These are phyloP conservation scores for Fusarium annulatum DNA, from an alignment of 2,329 filamentous ascomycete genomes.

Conservation along the genomic window DNA sequence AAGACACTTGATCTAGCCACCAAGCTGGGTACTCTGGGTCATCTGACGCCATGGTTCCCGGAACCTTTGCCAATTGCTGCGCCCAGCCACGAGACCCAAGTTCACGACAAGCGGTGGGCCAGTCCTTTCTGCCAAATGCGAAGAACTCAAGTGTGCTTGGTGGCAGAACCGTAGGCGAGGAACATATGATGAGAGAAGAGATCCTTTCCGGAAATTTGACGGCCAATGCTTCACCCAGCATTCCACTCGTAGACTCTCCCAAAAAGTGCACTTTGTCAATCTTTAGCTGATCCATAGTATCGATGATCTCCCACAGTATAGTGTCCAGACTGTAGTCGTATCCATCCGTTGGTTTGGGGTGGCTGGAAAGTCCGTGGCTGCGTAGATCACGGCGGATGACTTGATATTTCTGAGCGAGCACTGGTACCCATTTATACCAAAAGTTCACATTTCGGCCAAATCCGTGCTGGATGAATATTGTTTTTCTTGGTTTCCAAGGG, in stretches of 20 bases:
- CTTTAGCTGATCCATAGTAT: not conserved
- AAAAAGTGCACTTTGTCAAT: not conserved
- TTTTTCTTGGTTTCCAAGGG: not conserved
- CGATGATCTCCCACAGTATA: not conserved
- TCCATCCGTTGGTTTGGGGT: not conserved
- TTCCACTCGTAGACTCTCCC: not conserved
- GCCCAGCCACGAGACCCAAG: not conserved
- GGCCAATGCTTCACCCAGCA: not conserved
- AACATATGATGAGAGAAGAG: not conserved
- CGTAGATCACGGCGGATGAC: not conserved
- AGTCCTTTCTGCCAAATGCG: not conserved
- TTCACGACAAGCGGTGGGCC: not conserved
- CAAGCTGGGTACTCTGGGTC: not conserved
- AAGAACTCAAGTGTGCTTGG: not conserved
- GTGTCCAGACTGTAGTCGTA: not conserved
- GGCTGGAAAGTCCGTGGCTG: not conserved
- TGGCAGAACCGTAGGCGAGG: not conserved
- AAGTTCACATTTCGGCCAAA: not conserved
- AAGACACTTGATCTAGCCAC: not conserved
- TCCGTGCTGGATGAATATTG: not conserved
- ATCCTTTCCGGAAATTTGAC: not conserved
- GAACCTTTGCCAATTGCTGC: not conserved
- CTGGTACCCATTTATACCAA: not conserved
- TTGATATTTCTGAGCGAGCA: not conserved
- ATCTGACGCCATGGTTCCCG: not conserved